Evolutionary conservation across 306 rosid genomes (phyloP).

Genomic region (Vigna mungo): DNA sequence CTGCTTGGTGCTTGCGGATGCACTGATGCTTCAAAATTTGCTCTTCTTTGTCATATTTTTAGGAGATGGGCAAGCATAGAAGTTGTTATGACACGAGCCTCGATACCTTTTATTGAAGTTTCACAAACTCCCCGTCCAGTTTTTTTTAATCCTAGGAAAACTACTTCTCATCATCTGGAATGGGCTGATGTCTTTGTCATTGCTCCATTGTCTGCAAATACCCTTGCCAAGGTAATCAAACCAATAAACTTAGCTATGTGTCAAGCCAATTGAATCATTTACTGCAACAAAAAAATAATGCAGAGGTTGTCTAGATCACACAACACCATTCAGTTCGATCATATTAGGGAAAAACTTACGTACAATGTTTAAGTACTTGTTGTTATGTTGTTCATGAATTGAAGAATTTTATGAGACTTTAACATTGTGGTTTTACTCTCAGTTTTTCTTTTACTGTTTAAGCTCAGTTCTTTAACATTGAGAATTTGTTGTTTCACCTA

Average conservation of each 20-base stretch:
- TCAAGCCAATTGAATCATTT: neutral
- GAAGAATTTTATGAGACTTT: no score
- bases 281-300: neutral
- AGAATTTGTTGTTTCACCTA: neutral
- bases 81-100: constrained; percentile 66
- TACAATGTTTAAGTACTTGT: no score
- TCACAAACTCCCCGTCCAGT: constrained; percentile 40
- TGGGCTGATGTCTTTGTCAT: constrained; percentile 95
- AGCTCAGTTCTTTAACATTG: neutral
- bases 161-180: constrained; percentile 42
- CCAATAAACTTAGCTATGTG: neutral
- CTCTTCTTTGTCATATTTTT: constrained; percentile 61
- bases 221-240: constrained; percentile 80
- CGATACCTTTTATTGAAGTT: constrained; percentile 64
- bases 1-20: constrained; percentile 86
- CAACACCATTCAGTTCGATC: no score
- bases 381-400: no score
- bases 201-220: constrained; percentile 89
- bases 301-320: no score
- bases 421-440: no score
- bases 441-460: no score
- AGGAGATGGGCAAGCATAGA: constrained; percentile 75
- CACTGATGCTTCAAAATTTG: constrained; percentile 71
- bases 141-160: constrained; percentile 57
- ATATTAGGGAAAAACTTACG: no score